Evolutionary conservation across 345 rosid genomes (phyloP).

Genomic region (Bruguiera sexangula): DNA sequence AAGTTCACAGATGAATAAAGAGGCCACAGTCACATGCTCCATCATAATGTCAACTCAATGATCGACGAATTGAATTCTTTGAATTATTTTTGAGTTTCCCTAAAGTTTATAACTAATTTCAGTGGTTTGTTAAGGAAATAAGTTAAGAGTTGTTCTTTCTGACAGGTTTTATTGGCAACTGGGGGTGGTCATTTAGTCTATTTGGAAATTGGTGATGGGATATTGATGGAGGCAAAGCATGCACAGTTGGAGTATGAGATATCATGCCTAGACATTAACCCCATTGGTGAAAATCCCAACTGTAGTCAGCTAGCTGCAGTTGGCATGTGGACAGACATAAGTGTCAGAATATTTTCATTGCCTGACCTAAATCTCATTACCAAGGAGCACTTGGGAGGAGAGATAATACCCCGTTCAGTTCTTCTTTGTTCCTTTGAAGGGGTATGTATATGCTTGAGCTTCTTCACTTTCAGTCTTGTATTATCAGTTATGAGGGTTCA

Average conservation of each 20-base stretch:
- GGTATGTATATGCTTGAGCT: constrained; percentile 46
- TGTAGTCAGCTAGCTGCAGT: constrained; percentile 88
- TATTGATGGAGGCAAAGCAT: constrained; percentile 63
- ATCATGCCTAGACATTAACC: constrained; percentile 91
- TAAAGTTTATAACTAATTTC: constrained; percentile 4
- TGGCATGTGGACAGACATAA: constrained; percentile 98
- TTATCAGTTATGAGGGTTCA: neutral
- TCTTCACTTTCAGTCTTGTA: neutral
- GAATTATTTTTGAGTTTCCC: neutral
- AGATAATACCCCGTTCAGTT: constrained; percentile 91
- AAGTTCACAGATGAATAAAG: no score
- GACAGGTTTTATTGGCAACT: constrained; percentile 88
- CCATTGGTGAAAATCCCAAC: constrained; percentile 70
- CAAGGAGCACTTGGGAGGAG: constrained; percentile 87
- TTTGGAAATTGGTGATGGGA: constrained; percentile 84
- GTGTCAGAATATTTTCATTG: constrained; percentile 74
- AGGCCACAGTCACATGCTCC: neutral
- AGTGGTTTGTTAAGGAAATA: neutral
- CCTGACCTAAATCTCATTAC: constrained; percentile 81
- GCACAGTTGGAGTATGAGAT: constrained; percentile 76
- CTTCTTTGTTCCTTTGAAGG: constrained; percentile 92
- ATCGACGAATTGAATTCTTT: neutral
- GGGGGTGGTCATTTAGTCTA: constrained; percentile 94
- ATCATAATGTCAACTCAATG: neutral
- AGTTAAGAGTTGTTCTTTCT: neutral